Base-by-base conservation (phyloP, 768 basidiomycete genomes). In the Postia placenta region DNA sequence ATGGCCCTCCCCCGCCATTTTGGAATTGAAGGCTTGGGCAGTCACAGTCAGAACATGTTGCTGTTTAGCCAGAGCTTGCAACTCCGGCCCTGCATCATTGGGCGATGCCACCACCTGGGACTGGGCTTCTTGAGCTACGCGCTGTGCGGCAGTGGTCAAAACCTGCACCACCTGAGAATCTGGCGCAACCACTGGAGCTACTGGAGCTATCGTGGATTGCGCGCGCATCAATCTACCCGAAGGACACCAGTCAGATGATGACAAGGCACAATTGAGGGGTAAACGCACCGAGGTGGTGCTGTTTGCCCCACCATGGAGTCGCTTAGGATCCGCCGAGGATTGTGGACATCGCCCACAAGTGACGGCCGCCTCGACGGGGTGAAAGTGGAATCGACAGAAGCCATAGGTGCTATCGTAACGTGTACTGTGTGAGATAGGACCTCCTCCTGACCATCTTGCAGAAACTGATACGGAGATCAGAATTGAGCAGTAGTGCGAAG, bases 141-240 rank as follows among this genome's bases (percentile, higher is more conserved):
- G 83, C 57, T 87, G 83, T 26, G 84, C 87, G 41, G 86, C 86
- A 46, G 76, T 79, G 48, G 86, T 84, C 50, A 91, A 65, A 33
- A 91, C 88, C 52, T 83, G 80, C 44, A 87, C 83, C 43, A 91
- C 85, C 57, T 86, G 83, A 14, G 78, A 81, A 53, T 87, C 83
- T 49, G 73, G 75, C 37, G 67, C 71, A 9, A 69, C 59, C 37
- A 71, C 65, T 7, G 70, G 62, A 44, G 67, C 60, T 14, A 57
- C 50, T 5, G 71, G 57, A 25, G 64, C 58, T 19, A 68, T 53
- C 17, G 61, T 48, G 2, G 67, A 50, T 37, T 61, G 60, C 33
- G 67, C 59, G 51, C 70, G 69, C 50, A 69, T 28, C 38, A 66
- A 30, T 48, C 68, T 65, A 47, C 22, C n/a, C n/a, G n/a, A 27